Percentiles rank a stretch among this genome's conserved stretches.
These are phyloP conservation scores for Mycena pura DNA, from an alignment of 768 basidiomycete genomes.

Conservation along the genomic window DNA sequence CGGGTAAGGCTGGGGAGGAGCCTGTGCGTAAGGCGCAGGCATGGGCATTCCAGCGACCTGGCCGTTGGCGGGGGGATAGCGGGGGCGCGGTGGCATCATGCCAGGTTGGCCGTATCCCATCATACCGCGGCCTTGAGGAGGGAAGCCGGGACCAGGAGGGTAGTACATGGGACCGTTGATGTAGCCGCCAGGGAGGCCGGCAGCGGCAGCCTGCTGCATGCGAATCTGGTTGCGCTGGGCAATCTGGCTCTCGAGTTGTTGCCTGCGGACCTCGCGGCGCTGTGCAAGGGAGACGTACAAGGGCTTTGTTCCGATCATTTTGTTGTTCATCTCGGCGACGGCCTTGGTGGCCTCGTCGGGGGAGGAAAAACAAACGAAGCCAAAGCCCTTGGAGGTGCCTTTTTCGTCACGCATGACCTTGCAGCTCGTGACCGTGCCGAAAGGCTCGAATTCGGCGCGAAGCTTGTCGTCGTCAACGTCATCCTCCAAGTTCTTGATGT, in stretches of 20 bases:
- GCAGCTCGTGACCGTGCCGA: constrained; percentile 96
- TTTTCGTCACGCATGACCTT: constrained; percentile 99
- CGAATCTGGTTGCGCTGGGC: constrained; percentile 97
- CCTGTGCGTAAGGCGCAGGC: constrained; percentile 73
- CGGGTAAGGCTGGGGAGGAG: constrained; percentile 77
- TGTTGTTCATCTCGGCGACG: constrained; percentile 99
- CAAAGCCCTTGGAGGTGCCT: constrained; percentile 92
- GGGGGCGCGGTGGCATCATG: constrained; percentile 88
- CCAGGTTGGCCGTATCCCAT: constrained; percentile 87
- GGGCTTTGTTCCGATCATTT: constrained; percentile 98
- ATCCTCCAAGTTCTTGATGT: constrained; percentile 99
- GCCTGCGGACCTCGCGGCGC: constrained; percentile 96
- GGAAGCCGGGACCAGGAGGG: constrained; percentile 81
- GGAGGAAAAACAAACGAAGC: constrained; percentile 98
- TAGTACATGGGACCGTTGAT: constrained; percentile 90
- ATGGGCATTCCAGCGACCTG: constrained; percentile 82
- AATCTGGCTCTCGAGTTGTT: constrained; percentile 98
- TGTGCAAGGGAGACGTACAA: constrained; percentile 99
- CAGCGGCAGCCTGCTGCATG: constrained; percentile 93
- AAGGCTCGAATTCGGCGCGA: constrained; percentile 94
- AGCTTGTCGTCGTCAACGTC: constrained; percentile 98
- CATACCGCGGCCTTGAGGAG: constrained; percentile 79
- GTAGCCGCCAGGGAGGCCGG: constrained; percentile 82
- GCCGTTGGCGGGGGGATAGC: constrained; percentile 74
- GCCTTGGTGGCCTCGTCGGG: constrained; percentile 99